Evolutionary conservation across 331 rosid genomes (phyloP).

Genomic region (Malus hybrid): DNA sequence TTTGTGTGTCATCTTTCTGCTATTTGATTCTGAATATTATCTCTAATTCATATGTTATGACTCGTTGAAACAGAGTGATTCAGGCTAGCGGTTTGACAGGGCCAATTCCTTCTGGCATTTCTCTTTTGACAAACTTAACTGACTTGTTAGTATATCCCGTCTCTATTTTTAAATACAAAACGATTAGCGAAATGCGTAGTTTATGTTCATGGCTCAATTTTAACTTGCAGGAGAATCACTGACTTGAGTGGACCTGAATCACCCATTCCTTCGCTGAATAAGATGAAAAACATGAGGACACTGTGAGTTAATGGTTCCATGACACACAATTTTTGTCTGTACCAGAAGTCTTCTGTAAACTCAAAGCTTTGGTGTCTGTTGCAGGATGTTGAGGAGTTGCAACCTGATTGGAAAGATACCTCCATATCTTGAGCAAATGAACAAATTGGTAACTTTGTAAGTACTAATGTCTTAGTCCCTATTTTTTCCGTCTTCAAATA

Average conservation of each 20-base stretch:
- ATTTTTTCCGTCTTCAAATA: not conserved
- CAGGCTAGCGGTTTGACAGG: slow-evolving; percentile 76
- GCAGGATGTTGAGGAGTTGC: slow-evolving; percentile 63
- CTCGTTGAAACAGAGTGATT: slow-evolving; percentile 30
- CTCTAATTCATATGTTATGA: too few relatives aligned
- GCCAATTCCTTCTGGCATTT: slow-evolving; percentile 59
- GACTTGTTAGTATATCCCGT: too few relatives aligned
- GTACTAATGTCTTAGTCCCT: not conserved
- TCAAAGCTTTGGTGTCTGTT: slow-evolving; percentile 1
- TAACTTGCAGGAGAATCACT: slow-evolving; percentile 57
- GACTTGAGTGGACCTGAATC: slow-evolving; percentile 56
- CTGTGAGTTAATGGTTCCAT: slow-evolving; percentile 39
- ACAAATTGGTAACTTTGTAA: slow-evolving; percentile 29
- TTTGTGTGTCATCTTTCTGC: not conserved
- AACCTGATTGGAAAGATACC: slow-evolving; percentile 53
- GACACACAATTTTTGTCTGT: not conserved
- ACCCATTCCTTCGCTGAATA: slow-evolving; percentile 30
- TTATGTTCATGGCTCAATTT: not conserved
- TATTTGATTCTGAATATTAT: not conserved
- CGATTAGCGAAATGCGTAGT: not conserved
- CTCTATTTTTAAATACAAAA: not conserved
- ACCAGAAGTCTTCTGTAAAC: not conserved
- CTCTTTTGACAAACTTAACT: too few relatives aligned
- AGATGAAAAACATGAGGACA: slow-evolving; percentile 6
- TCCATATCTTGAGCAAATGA: slow-evolving; percentile 23